Evolutionary conservation across 1,139 yeast species (phyloP).

Genomic region (Torulaspora globosa): DNA sequence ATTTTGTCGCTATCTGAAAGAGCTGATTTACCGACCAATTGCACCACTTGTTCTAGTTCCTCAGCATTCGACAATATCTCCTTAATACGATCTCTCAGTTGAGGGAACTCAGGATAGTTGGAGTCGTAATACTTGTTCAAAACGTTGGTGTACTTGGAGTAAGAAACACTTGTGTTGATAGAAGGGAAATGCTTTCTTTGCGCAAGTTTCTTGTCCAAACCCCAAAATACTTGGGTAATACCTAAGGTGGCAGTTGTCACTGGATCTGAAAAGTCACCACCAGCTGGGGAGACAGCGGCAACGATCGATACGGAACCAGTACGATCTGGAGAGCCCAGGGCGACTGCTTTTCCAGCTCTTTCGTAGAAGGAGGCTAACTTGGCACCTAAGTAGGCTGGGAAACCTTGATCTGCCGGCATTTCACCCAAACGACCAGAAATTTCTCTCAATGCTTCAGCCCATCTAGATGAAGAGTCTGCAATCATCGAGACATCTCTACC

Average conservation of each 20-base stretch:
- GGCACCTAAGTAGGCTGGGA: slow-evolving; percentile 99
- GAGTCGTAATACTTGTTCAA: slow-evolving; percentile 80
- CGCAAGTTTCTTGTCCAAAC: slow-evolving; percentile 96
- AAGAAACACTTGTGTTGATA: slow-evolving; percentile 89
- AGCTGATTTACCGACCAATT: slow-evolving; percentile 97
- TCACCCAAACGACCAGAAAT: slow-evolving; percentile 99
- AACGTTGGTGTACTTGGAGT: slow-evolving; percentile 90
- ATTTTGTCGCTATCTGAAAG: slow-evolving; percentile 94
- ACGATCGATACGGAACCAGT: slow-evolving; percentile 96
- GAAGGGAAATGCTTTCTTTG: slow-evolving; percentile 99
- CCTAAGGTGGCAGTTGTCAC: slow-evolving; percentile 97
- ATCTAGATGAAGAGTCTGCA: slow-evolving; percentile 99
- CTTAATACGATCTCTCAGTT: slow-evolving; percentile 82
- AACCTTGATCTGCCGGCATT: slow-evolving; percentile 99
- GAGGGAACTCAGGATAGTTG: slow-evolving; percentile 87
- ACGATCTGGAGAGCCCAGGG: slow-evolving; percentile 95
- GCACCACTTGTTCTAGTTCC: slow-evolving; percentile 98
- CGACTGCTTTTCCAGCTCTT: slow-evolving; percentile 97
- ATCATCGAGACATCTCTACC: slow-evolving; percentile 98
- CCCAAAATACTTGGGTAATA: slow-evolving; percentile 99
- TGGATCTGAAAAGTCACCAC: slow-evolving; percentile 99
- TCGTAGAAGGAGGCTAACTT: slow-evolving; percentile 97
- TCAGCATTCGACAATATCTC: slow-evolving; percentile 95
- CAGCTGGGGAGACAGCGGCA: slow-evolving; percentile 99
- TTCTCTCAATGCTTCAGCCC: slow-evolving; percentile 99